Evolutionary conservation across 2,329 filamentous ascomycete genomes (phyloP).

Genomic region (Calonectria pseudoturangicola): DNA sequence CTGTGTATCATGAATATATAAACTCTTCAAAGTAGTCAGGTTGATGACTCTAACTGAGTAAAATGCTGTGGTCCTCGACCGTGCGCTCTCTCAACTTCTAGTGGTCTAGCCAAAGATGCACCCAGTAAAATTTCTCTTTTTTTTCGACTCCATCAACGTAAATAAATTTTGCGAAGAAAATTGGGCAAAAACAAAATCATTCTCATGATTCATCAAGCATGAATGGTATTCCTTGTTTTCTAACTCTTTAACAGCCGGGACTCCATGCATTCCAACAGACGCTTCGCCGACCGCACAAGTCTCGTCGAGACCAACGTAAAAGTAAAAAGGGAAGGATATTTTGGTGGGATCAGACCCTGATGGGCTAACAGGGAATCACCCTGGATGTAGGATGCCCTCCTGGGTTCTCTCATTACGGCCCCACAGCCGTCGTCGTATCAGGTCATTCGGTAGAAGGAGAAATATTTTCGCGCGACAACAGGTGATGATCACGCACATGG

Average conservation of each 20-base stretch:
- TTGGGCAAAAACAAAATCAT: not conserved
- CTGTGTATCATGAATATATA: too few species aligned
- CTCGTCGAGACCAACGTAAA: not conserved
- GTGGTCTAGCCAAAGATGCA: not conserved
- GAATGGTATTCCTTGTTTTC: constrained; percentile 2
- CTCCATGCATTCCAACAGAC: constrained; percentile 18
- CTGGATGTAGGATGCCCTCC: not conserved
- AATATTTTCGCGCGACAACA: too few species aligned
- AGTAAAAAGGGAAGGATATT: constrained; percentile 21
- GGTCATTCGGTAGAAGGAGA: too few species aligned
- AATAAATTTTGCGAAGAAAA: not conserved
- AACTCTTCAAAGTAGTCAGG: too few species aligned
- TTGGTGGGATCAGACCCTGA: constrained; percentile 8
- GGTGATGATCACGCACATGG: too few species aligned
- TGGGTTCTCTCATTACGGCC: too few species aligned
- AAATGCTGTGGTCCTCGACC: too few species aligned
- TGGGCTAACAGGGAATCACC: constrained; percentile 34
- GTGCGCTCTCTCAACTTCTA: not conserved
- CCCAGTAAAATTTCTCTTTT: not conserved
- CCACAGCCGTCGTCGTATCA: too few species aligned
- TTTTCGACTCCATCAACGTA: not conserved
- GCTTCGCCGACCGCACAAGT: not conserved
- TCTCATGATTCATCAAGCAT: constrained; percentile 14
- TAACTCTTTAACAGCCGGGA: constrained; percentile 1
- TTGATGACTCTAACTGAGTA: too few species aligned